These are phyloP conservation scores for Lodderomyces pseudojiufengensis DNA, from an alignment of 1,139 yeast genomes.

Conservation along the genomic window DNA sequence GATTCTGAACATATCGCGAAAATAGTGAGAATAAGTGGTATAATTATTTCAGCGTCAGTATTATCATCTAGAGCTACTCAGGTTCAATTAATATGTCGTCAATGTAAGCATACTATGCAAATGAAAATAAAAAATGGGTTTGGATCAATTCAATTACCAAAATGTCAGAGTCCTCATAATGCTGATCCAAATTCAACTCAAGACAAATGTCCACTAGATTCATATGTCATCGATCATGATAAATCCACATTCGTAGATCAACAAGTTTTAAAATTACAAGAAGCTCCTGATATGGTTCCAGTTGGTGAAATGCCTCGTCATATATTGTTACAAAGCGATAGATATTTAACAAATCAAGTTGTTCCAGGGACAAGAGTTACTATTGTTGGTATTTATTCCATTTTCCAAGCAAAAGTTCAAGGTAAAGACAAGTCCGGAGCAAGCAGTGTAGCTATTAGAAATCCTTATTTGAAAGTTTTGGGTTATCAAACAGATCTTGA, in stretches of 20 bases:
- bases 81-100: constrained; percentile 81
- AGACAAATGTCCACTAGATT: constrained; percentile 82
- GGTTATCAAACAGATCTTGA: constrained; percentile 86
- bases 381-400: constrained; percentile 86
- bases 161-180: constrained; percentile 64
- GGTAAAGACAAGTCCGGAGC: constrained; percentile 27
- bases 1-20: constrained; percentile 87
- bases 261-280: constrained; percentile 90
- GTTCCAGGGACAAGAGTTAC: constrained; percentile 96
- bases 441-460: constrained; percentile 74
- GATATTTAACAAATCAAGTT: constrained; percentile 84
- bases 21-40: constrained; percentile 89
- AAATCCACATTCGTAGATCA: constrained; percentile 91
- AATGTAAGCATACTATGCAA: constrained; percentile 77
- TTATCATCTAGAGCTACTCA: constrained; percentile 83
- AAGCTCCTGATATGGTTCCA: constrained; percentile 96
- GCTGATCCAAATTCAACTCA: constrained; percentile 34
- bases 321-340: constrained; percentile 80
- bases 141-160: constrained; percentile 75
- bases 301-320: constrained; percentile 99
- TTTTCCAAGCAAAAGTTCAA: constrained; percentile 69
- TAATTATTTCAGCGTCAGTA: constrained; percentile 87
- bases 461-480: constrained; percentile 82
- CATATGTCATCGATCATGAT: constrained; percentile 90
- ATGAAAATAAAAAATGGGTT: constrained; percentile 70